A percentile compares a stretch with the other conserved stretches of the same genome.
Evolutionary conservation across 192 early-diverging fungal species (phyloP).

Genomic region (Entomortierella lignicola): DNA sequence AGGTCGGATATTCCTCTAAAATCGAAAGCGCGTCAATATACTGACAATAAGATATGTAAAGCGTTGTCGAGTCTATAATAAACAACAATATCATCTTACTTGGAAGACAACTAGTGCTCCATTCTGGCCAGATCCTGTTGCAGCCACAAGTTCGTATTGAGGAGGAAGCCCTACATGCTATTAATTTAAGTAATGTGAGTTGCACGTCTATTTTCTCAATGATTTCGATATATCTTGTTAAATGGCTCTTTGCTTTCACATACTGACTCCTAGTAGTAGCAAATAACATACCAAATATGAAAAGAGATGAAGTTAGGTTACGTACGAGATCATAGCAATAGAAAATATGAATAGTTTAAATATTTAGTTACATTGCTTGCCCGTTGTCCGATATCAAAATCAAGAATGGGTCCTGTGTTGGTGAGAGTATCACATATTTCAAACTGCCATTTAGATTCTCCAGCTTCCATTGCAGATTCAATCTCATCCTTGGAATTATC

Average conservation of each 20-base stretch:
- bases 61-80: no score
- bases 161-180: slow-evolving; percentile 45
- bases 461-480: slow-evolving; percentile 29
- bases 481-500: slow-evolving; percentile 51
- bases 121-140: slow-evolving; percentile 64
- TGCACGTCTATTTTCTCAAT: no score
- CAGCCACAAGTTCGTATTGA: slow-evolving; percentile 63
- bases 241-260: neutral
- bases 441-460: slow-evolving; percentile 63
- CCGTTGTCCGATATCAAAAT: slow-evolving; percentile 77
- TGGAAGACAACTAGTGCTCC: slow-evolving; percentile 65
- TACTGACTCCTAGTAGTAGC: slow-evolving; percentile 15
- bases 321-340: neutral
- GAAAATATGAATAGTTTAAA: neutral
- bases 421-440: slow-evolving; percentile 82
- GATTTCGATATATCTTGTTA: neutral
- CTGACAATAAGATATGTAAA: neutral
- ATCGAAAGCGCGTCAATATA: neutral
- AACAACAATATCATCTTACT: slow-evolving; percentile 26
- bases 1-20: slow-evolving; percentile 63
- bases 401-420: slow-evolving; percentile 82
- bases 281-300: neutral
- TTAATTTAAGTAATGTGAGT: neutral
- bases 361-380: slow-evolving; percentile 37
- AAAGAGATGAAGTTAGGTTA: neutral